phyloP scores from a whole-genome alignment of 73 alveolate species.

The Tetrahymena thermophila region DNA sequence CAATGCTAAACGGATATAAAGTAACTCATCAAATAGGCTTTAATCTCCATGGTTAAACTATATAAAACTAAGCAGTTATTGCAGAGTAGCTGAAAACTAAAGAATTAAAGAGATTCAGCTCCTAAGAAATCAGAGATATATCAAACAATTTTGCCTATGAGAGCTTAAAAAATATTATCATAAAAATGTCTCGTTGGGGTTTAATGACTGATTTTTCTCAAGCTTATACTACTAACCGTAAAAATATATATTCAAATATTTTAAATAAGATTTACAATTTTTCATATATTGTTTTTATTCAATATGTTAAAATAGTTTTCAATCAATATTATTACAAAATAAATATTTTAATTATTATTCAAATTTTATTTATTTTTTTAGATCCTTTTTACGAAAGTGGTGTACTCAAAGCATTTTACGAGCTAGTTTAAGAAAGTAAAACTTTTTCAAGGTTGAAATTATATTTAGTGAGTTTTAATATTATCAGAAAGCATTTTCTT shows the following conservation, averaged over 20 bases:
- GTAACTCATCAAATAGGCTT: not conserved
- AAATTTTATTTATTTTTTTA: not conserved
- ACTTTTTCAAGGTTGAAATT: not conserved
- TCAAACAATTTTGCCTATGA: not conserved
- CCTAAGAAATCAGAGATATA: not conserved
- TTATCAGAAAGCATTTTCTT: not conserved
- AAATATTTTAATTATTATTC: not conserved
- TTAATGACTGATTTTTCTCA: not conserved
- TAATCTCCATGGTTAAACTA: not conserved
- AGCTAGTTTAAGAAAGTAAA: not conserved
- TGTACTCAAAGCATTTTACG: not conserved
- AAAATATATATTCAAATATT: too few species aligned
- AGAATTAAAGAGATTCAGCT: not conserved
- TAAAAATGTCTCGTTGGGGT: not conserved
- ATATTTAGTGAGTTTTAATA: not conserved
- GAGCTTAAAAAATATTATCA: not conserved
- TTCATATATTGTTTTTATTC: too few species aligned
- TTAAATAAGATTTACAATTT: too few species aligned
- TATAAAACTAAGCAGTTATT: not conserved
- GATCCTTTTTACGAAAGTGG: not conserved
- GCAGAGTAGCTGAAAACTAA: not conserved
- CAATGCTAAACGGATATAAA: slow-evolving; percentile 44
- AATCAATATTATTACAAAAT: too few species aligned
- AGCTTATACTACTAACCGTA: not conserved
- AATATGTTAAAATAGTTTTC: too few species aligned